A percentile compares a stretch with the other conserved stretches of the same genome.
phyloP scores from a whole-genome alignment of 352 stramenopile species.

The Pythium guiyangense region DNA sequence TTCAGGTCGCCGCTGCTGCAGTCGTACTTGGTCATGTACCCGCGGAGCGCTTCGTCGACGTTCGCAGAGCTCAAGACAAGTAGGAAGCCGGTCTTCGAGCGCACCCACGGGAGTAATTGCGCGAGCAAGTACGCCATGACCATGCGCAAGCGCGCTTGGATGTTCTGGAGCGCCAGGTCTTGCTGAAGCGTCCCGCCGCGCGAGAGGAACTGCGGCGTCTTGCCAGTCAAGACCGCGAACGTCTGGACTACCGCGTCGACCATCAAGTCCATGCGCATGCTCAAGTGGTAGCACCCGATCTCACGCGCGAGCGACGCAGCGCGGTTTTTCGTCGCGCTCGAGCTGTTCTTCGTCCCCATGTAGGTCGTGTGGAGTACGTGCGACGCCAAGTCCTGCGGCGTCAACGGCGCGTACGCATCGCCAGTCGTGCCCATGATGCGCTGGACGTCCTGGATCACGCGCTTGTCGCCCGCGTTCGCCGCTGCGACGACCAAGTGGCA shows the following conservation, averaged over 20 bases:
- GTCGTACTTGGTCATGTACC: constrained; percentile 99
- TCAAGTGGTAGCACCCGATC: constrained; percentile 95
- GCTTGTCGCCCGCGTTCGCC: constrained; percentile 65
- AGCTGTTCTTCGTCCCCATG: constrained; percentile 97
- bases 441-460: constrained; percentile 86
- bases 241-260: constrained; percentile 85
- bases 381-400: constrained; percentile 88
- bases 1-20: constrained; percentile 98
- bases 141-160: constrained; percentile 97
- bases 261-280: constrained; percentile 95
- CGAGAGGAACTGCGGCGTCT: constrained; percentile 87
- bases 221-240: constrained; percentile 78
- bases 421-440: constrained; percentile 65
- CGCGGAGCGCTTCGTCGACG: constrained; percentile 97
- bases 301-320: constrained; percentile 89
- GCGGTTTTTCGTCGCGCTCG: constrained; percentile 88
- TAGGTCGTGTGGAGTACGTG: constrained; percentile 96
- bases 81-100: constrained; percentile 92
- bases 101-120: constrained; percentile 98
- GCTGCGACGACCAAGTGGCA: constrained; percentile 92
- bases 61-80: constrained; percentile 98
- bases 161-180: constrained; percentile 98
- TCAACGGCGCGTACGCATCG: constrained; percentile 52
- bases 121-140: constrained; percentile 97
- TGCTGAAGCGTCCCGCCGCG: constrained; percentile 90